These are phyloP conservation scores for Cercospora brassicicola DNA, from an alignment of 2,329 filamentous ascomycete species.

Conservation along the genomic window DNA sequence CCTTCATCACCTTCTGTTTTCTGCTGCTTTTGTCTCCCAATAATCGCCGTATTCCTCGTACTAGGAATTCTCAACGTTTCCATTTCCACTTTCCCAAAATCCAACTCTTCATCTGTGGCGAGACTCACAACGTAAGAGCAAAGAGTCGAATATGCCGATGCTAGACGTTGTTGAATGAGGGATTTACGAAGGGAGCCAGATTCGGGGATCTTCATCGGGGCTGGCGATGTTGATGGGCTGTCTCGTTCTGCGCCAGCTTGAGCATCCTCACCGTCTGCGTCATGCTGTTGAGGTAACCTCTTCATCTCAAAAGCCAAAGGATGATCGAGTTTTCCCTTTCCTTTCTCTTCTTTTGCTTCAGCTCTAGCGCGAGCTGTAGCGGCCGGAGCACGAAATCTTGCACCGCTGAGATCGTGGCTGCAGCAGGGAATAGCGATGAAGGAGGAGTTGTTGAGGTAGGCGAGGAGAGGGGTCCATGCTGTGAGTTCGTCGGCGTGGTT, in stretches of 20 bases:
- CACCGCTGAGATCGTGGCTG: slow-evolving; percentile 80
- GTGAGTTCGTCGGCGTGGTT: slow-evolving; percentile 98
- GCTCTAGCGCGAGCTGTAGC: slow-evolving; percentile 15
- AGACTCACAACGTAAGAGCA: slow-evolving; percentile 75
- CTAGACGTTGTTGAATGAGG: slow-evolving; percentile 41
- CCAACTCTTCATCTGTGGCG: slow-evolving; percentile 63
- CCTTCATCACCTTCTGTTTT: not conserved
- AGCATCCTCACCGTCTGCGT: not conserved
- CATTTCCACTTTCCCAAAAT: slow-evolving; percentile 67
- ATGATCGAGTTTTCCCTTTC: not conserved
- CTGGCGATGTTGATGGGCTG: not conserved
- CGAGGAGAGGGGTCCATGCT: slow-evolving; percentile 89
- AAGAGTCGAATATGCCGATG: slow-evolving; percentile 78
- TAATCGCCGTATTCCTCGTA: slow-evolving; percentile 78
- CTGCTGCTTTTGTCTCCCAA: slow-evolving; percentile 58
- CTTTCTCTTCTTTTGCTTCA: slow-evolving; percentile 7
- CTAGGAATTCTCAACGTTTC: slow-evolving; percentile 90
- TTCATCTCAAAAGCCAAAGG: slow-evolving; percentile 1
- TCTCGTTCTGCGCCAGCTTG: not conserved
- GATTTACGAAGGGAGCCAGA: slow-evolving; percentile 38
- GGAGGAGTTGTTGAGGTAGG: slow-evolving; percentile 69
- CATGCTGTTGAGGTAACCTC: not conserved
- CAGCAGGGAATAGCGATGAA: slow-evolving; percentile 97
- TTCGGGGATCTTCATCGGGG: slow-evolving; percentile 33
- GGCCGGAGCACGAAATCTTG: slow-evolving; percentile 63